A percentile compares a stretch with the other conserved stretches of the same genome.
Evolutionary conservation across 805 yeast genomes (phyloP).

Genomic region (Metschnikowia gelsemii): DNA sequence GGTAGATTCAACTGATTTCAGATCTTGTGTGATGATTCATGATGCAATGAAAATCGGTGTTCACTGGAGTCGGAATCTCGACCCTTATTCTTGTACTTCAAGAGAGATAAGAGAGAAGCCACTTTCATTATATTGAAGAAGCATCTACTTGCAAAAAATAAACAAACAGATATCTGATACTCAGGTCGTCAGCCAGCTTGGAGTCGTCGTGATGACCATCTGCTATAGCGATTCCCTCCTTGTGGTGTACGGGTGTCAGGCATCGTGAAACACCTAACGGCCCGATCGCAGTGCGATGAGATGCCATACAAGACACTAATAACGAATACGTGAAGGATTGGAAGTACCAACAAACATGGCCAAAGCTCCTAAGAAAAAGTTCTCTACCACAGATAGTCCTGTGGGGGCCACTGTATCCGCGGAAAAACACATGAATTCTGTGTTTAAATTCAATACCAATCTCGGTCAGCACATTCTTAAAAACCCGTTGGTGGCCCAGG

Average conservation of each 20-base stretch:
- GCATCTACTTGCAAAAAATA: too few relatives aligned
- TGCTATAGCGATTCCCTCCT: neutral
- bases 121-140: too few relatives aligned
- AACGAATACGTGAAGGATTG: neutral
- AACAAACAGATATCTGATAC: too few relatives aligned
- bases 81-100: too few relatives aligned
- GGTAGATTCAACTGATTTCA: too few relatives aligned
- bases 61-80: too few relatives aligned
- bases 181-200: too few relatives aligned
- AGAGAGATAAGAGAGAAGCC: too few relatives aligned
- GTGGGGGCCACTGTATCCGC: slow-evolving; percentile 63
- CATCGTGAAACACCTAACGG: neutral
- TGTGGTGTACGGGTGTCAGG: slow-evolving; percentile 7
- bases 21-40: too few relatives aligned
- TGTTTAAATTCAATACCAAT: slow-evolving; percentile 95
- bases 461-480: slow-evolving; percentile 96
- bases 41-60: too few relatives aligned
- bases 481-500: slow-evolving; percentile 95
- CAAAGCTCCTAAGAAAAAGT: slow-evolving; percentile 64
- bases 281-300: slow-evolving; percentile 12
- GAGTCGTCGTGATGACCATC: neutral
- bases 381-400: slow-evolving; percentile 45
- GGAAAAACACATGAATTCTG: slow-evolving; percentile 70
- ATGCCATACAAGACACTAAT: neutral
- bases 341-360: slow-evolving; percentile 43